Evolutionary conservation across 2,329 filamentous ascomycete species (phyloP), one percentile per base, ranked within the genome.

Genomic region (Balansia obtecta): DNA sequence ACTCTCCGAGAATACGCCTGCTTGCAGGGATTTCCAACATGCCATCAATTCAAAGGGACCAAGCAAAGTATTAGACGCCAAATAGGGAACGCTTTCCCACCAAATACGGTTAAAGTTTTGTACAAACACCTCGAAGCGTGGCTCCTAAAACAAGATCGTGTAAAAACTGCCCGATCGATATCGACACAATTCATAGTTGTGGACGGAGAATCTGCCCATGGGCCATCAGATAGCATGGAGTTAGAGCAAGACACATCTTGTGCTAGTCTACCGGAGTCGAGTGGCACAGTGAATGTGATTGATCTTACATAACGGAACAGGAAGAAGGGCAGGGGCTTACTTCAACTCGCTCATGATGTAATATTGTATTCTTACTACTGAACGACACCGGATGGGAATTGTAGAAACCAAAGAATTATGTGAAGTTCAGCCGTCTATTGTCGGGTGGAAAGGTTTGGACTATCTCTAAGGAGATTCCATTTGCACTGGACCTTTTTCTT

Each of bases 11-110:
- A 94, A 60, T 73, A 79, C 22, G 85, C 86, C 0, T 72, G 72
- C 2, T 62, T 93, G 0, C 84, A 88, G 55, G 82, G 82, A 0
- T 93, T 93, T 48, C 84, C 85, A 0, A 53, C 66, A 0, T 60
- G 68, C 2, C 83, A 87, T 60, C 61, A 63, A 0, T 90, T 91
- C 58, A 53, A 66, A 0, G 66, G 65, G 0, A 68, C 63, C 0
- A 61, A 64, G 16, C 65, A 62, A 0, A 63, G 60, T 13, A 66
- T 78, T 15, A 76, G 76, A 56, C 75, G 71, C 54, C 85, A 89
- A 61, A 86, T 91, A 54, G 87, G 87, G 0, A 91, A 93, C 58
- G 87, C 86, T 0, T 88, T 91, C 15, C 85, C 88, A 0, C 79
- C 86, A 0, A 68, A 68, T 30, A 73, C 76, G 0, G 79, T 79